phyloP scores from a whole-genome alignment of 352 stramenopile species.

The Pythium periplocum region DNA sequence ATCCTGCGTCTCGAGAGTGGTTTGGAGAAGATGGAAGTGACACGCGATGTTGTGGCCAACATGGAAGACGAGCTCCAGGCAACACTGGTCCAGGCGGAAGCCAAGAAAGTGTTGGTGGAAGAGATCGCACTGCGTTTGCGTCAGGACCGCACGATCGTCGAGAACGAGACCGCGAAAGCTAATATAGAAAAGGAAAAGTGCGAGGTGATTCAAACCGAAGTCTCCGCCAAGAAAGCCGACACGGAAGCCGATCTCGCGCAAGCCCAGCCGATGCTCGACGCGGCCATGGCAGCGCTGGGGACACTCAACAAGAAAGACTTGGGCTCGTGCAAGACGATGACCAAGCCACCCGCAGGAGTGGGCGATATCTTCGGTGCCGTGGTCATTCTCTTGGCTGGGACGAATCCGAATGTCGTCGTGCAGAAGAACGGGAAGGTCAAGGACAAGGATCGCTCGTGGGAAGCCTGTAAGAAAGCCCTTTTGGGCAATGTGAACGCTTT shows the following conservation, averaged over 20 bases:
- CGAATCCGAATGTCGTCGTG: slow-evolving; percentile 61
- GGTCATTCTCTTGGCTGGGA: slow-evolving; percentile 66
- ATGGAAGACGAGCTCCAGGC: slow-evolving; percentile 91
- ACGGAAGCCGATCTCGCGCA: slow-evolving; percentile 71
- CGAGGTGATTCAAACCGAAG: slow-evolving; percentile 89
- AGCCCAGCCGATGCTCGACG: slow-evolving; percentile 77
- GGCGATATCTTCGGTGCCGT: slow-evolving; percentile 83
- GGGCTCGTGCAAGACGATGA: slow-evolving; percentile 90
- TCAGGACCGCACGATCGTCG: slow-evolving; percentile 91
- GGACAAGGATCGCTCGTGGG: slow-evolving; percentile 92
- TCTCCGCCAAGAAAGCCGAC: slow-evolving; percentile 85
- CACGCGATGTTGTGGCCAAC: slow-evolving; percentile 82
- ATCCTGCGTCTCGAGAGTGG: slow-evolving; percentile 85
- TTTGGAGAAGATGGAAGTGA: slow-evolving; percentile 88
- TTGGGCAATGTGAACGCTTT: slow-evolving; percentile 92
- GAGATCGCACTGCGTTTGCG: slow-evolving; percentile 89
- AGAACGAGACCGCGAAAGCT: slow-evolving; percentile 88
- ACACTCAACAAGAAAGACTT: slow-evolving; percentile 90
- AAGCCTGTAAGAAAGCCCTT: slow-evolving; percentile 90
- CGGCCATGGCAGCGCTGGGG: slow-evolving; percentile 86
- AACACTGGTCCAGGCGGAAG: slow-evolving; percentile 88
- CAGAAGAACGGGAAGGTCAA: slow-evolving; percentile 94
- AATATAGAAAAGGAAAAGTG: slow-evolving; percentile 90
- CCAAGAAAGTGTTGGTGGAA: slow-evolving; percentile 91
- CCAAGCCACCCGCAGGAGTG: slow-evolving; percentile 83